Evolutionary conservation across 306 rosid genomes (phyloP).

Genomic region (Elaeagnus macrophylla): DNA sequence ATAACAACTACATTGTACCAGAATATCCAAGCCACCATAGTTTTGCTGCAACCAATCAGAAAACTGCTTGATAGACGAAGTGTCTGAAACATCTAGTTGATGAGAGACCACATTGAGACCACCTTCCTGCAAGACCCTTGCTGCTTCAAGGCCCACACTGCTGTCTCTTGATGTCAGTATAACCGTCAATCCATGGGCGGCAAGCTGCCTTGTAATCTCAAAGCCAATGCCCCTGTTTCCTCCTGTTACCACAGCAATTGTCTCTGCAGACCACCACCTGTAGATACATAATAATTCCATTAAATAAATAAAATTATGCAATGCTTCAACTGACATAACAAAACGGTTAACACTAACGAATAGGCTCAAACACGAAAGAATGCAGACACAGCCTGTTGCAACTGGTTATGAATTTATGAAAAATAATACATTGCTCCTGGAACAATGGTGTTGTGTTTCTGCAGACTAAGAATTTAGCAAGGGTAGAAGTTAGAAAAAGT

Average conservation of each 20-base stretch:
- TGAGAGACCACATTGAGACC: constrained; percentile 62
- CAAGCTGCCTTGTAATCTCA: constrained; percentile 71
- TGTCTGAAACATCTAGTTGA: constrained; percentile 67
- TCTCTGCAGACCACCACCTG: constrained; percentile 96
- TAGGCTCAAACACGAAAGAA: too few relatives aligned
- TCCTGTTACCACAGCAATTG: constrained; percentile 79
- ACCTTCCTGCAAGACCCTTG: constrained; percentile 76
- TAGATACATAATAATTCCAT: background rate
- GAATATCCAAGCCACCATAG: constrained; percentile 75
- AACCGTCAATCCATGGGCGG: constrained; percentile 72
- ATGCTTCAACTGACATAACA: too few relatives aligned
- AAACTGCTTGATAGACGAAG: constrained; percentile 44
- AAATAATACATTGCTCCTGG: too few relatives aligned
- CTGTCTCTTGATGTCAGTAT: constrained; percentile 73
- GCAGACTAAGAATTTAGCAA: too few relatives aligned
- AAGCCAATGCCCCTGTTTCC: constrained; percentile 93
- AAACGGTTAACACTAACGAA: too few relatives aligned
- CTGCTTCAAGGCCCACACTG: constrained; percentile 66
- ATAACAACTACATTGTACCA: constrained; percentile 33
- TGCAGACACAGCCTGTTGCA: too few relatives aligned
- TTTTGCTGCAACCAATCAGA: constrained; percentile 57
- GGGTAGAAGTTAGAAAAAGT: too few relatives aligned
- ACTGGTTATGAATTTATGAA: too few relatives aligned
- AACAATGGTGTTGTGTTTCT: too few relatives aligned
- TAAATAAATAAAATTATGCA: too few relatives aligned